Base-by-base conservation (phyloP, 768 basidiomycete genomes). In the Russula virescens region DNA sequence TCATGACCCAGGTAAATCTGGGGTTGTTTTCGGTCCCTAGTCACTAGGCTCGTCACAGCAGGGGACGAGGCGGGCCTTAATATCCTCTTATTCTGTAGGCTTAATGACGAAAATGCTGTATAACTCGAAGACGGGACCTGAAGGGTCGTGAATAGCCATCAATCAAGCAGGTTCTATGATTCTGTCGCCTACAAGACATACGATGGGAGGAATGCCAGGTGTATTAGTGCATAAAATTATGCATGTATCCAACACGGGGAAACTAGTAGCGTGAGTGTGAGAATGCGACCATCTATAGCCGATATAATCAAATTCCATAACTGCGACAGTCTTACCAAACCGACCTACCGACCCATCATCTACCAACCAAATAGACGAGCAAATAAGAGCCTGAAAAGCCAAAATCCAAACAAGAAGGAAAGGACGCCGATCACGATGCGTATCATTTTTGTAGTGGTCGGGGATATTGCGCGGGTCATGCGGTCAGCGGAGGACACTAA, bases 401-500 rank as follows among this genome's bases (percentile, higher is more conserved):
- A 76, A 16, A 75, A 11, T 7, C 68, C 72, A 42, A 76, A 48
- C 38, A 76, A 61, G 23, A 66, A 69, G 6, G 42, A 60, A 52
- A 73, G 66, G 45, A 64, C 64, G 67, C n/a, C 70, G 23, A 52
- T 68, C 69, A 26, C 66, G 21, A 68, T 66, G 18, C 65, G 61
- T 35, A 63, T 23, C 66, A 61, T 53, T 58, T 60, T 60, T 55
- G 71, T 45, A 66, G 70, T 52, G 23, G 25, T 50, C 23, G 66
- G 69, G n/a, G 75, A 73, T 31, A 75, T 71, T 9, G 75, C 73
- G 7, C 73, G 68, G 3, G 73, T 68, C 31, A 71, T 69, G 55
- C 73, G 68, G 16, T 70, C 65, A 18, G 72, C 70, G 4, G 75
- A 74, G 25, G 74, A 68, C 11, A 70, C 43, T 16, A 77, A 67